Base-by-base conservation (phyloP, 129 eudicot species). In the Kitagawia praeruptora region DNA sequence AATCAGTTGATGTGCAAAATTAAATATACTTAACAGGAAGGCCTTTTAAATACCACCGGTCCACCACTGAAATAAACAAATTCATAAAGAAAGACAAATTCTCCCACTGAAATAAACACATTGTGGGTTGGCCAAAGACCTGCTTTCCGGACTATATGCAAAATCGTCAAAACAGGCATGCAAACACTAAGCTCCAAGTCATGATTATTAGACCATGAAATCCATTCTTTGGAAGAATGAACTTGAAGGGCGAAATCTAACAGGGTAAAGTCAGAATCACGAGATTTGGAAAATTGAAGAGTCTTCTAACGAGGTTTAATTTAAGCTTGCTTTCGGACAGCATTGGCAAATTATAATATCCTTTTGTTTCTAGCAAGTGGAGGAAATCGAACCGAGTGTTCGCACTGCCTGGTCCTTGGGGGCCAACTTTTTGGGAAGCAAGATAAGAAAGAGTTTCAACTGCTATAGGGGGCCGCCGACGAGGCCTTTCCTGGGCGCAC, bases 401-500 rank as follows among this genome's bases (percentile, higher is more conserved):
- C 84, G 83, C 64, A 41, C 81, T 11, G 85, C 80, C 75, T 81
- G 92, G 75, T 86, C 53, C n/a, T 89, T 91, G 19, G 91, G 97
- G 79, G 34, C 85, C 90, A 31, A 86, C 89, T 54, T 85, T 93
- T 80, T 93, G 98, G 25, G 95, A 88, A 78, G 98, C 98, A 74
- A 93, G 97, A 80, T 93, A 93, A 41, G 89, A 85, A 38, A 93
- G 89, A 76, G 98, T 97, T 0, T 96, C 91, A 11, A 91, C 98
- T 18, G 98, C 97, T 51, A 93, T 91, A 8, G 91, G 88, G 13
- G 98, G 98, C 56, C 97, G 85, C 91, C 91, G 87, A 75, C 82
- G 88, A 28, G 98, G 98, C 63, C 91, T 93, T 80, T 93, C 97
- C 74, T 93, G 98, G 34, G 91, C 97, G 77, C 98, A 93, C 98